These are phyloP conservation scores for Oryza brachyantha DNA, from an alignment of 176 grass and related monocot genomes.

Conservation along the genomic window DNA sequence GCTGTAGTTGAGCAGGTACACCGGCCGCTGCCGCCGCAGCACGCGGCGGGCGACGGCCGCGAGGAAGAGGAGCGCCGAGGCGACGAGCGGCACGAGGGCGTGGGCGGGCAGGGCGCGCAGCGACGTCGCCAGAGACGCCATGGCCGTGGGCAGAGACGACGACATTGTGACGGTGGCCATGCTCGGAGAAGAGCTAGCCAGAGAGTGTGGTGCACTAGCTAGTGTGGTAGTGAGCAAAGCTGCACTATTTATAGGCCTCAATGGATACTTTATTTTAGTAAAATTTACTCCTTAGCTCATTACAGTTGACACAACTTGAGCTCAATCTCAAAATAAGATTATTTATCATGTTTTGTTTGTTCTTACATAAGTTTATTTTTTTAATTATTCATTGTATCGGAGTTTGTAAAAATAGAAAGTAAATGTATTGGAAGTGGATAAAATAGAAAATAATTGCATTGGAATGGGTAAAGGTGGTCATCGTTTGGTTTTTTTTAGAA, in stretches of 20 bases:
- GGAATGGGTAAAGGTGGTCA: too few species aligned
- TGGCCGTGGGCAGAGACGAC: neutral
- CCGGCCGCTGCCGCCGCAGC: constrained; percentile 35
- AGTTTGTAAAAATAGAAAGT: too few species aligned
- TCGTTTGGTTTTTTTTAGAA: too few species aligned
- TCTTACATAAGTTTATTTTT: too few species aligned
- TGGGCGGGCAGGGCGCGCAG: constrained; percentile 26
- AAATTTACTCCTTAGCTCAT: too few species aligned
- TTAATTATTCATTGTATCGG: too few species aligned
- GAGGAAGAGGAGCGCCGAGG: constrained; percentile 22
- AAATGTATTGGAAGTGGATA: too few species aligned
- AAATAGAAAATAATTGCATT: too few species aligned
- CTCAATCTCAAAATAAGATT: too few species aligned
- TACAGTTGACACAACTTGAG: too few species aligned
- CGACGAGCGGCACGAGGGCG: constrained; percentile 13
- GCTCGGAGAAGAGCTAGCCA: neutral
- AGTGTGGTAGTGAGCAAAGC: neutral
- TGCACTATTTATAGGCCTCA: constrained; percentile 13
- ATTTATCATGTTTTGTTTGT: too few species aligned
- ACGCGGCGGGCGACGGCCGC: constrained; percentile 20
- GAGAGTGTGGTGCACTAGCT: neutral
- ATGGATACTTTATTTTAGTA: too few species aligned
- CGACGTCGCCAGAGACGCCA: neutral
- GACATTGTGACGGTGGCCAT: neutral
- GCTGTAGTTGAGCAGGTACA: constrained; percentile 71